Conservation (phyloP, 2,329 filamentous ascomycete genomes). For the Escovopsis weberi region DNA sequence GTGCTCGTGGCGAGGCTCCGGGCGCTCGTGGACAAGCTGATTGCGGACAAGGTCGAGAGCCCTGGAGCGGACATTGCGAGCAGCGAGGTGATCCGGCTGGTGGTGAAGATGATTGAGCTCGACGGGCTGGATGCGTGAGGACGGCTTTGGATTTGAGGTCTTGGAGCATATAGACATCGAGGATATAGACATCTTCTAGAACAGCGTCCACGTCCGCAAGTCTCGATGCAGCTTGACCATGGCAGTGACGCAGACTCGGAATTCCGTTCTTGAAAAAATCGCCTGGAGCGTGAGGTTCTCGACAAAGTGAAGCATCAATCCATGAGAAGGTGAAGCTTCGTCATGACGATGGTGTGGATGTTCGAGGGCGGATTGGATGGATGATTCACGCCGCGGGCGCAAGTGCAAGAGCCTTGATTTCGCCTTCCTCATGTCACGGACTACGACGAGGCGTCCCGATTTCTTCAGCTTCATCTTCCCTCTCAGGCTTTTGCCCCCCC, state of each 20-base stretch:
- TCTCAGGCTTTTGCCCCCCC: not conserved
- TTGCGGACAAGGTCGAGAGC: constrained; percentile 68
- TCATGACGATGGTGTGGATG: too few species aligned
- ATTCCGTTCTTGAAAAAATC: too few species aligned
- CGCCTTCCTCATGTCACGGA: too few species aligned
- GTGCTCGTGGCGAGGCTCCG: constrained; percentile 74
- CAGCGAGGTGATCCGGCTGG: constrained; percentile 59
- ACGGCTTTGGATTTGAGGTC: not conserved
- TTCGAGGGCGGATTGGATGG: too few species aligned
- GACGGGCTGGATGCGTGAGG: constrained; percentile 60
- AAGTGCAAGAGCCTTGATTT: too few species aligned
- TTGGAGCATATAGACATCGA: not conserved
- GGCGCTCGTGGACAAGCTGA: constrained; percentile 71
- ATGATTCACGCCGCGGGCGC: too few species aligned
- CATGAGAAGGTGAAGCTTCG: too few species aligned
- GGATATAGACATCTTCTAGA: too few species aligned
- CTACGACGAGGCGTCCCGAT: not conserved
- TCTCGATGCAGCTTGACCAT: not conserved
- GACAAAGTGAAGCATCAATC: too few species aligned
- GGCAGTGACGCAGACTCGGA: not conserved
- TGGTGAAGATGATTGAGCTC: constrained; percentile 70
- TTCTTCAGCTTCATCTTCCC: not conserved
- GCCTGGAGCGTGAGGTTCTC: too few species aligned
- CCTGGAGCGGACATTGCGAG: constrained; percentile 44
- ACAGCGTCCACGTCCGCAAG: not conserved